Percentiles rank a stretch among this genome's conserved stretches.
Conservation (phyloP, 176 grass and related monocot species). For the Avena atlantica region DNA sequence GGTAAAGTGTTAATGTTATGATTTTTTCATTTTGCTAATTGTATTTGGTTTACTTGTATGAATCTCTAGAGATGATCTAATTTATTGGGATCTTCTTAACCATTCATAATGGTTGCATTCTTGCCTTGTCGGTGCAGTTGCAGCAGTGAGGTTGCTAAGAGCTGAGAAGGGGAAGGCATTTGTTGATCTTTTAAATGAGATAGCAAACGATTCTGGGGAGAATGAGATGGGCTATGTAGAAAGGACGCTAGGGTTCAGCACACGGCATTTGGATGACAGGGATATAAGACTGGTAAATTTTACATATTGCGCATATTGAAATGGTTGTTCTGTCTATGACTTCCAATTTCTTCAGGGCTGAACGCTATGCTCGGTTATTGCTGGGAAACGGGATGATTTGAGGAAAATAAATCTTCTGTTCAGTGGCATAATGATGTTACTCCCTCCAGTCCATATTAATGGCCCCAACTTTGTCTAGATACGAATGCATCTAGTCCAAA, state of each 20-base stretch:
- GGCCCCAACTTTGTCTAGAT: too few species aligned
- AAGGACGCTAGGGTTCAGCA: conserved; percentile 83
- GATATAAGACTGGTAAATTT: conserved; percentile 85
- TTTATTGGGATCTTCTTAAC: conserved; percentile 21
- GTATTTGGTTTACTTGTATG: background rate
- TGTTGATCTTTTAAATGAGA: conserved; percentile 88
- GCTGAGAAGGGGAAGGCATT: conserved; percentile 86
- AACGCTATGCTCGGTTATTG: conserved; percentile 8
- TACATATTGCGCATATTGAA: conserved; percentile 23
- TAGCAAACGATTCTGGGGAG: conserved; percentile 52
- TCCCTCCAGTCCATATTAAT: too few species aligned
- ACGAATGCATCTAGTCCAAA: too few species aligned
- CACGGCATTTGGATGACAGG: conserved; percentile 72
- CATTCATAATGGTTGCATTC: conserved; percentile 17
- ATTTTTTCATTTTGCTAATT: conserved; percentile 14
- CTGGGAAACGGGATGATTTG: conserved; percentile 13
- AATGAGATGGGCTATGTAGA: conserved; percentile 92
- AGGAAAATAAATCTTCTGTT: conserved; percentile 9
- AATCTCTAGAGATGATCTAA: background rate
- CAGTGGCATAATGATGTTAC: background rate
- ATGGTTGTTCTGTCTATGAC: conserved; percentile 19
- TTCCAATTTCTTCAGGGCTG: conserved; percentile 15
- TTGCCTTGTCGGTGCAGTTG: conserved; percentile 51
- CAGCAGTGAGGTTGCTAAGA: conserved; percentile 85
- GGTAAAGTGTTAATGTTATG: conserved; percentile 32